Base-by-base conservation (phyloP, 306 rosid genomes). In the Vachellia collinsii region DNA sequence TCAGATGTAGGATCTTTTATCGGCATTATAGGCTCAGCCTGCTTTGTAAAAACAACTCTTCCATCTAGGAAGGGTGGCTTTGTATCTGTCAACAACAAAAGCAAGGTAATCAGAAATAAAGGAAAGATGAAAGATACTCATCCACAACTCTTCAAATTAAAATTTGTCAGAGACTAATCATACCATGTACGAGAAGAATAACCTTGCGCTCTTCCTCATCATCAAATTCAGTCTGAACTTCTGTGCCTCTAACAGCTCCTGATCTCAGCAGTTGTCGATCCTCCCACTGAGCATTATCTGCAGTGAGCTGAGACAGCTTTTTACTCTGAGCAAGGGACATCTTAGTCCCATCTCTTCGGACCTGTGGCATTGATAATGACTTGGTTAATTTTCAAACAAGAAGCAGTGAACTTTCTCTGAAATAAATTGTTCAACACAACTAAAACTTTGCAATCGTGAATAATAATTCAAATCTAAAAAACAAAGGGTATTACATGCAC, bases 271-370 rank as follows among this genome's bases (percentile, higher is more conserved):
- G 92, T 79, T 95, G 99, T 41, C 99, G 86, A 75, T 95, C 99
- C 83, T 95, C 99, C 99, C 99, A 95, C 86, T 93, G 98, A 74
- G 97, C 99, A 83, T 95, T 95, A 88, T 95, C 99, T 70, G 97
- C 96, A 62, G 94, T 93, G 85, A 83, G 95, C 83, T 95, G 99
- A 78, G 99, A 95, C 91, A 95, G 66, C 85, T 87, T 93, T 88
- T 93, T 95, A 89, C 85, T 93, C 79, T 95, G 99, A 81, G 99
- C 83, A 86, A 95, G 99, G 58, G 97, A 81, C 99, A 95, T 95
- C 87, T 93, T 95, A 8, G 98, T 93, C 75, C 99, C 99, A 89
- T 95, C 99, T 86, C 90, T 89, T 42, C 98, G 88, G 47, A 89
- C 90, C 99, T 95, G 88, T 12, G 78, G 74, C 70, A 19, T 48